Base-by-base conservation (phyloP, 129 eudicot species). In the Saussurea involucrata region DNA sequence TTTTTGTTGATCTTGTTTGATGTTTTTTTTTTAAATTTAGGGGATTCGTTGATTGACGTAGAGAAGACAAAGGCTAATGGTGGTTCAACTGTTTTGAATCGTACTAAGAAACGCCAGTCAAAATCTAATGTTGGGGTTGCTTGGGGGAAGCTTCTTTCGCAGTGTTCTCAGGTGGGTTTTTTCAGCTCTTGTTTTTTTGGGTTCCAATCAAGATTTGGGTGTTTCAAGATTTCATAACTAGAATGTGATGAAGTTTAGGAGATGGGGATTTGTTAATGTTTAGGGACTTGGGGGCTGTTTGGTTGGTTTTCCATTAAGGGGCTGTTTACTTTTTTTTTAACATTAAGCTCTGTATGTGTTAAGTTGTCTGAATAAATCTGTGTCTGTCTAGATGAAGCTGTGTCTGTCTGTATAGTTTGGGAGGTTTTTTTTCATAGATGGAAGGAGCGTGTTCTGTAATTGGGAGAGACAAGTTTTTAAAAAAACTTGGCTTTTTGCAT, bases 81-180 rank as follows among this genome's bases (percentile, higher is more conserved):
- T 2, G 87, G 80, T n/a, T 28, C 80, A 8, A 13, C 85, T 1
- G 78, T 63, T 4, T 71, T 74, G 70, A 93, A 80, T 81, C 80
- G 91, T 4, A 69, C 73, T 0, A 87, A 83, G 87, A 93, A 87
- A 72, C 75, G 91, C 68, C 92, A 68, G 53, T 68, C 66, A 28
- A 90, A 92, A 74, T 76, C 89, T 9, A 88, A 83, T 78, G 78
- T 64, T 34, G 92, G 88, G 22, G 89, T 71, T 63, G 93, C 96
- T 42, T 94, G 97, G 98, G 97, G 97, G 11, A 91, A 89, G 80
- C 98, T 94, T 63, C 84, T 94, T 68, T 94, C 97, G 1, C 93
- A 89, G 89, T 88, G 85, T 55, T 83, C 97, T 15, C 85, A 87
- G 95, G 98, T 90, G 27, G n/a, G 76, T 67, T 29, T 49, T 22